Base-by-base conservation (phyloP, 83 land plant species). In the Thuja plicata region DNA sequence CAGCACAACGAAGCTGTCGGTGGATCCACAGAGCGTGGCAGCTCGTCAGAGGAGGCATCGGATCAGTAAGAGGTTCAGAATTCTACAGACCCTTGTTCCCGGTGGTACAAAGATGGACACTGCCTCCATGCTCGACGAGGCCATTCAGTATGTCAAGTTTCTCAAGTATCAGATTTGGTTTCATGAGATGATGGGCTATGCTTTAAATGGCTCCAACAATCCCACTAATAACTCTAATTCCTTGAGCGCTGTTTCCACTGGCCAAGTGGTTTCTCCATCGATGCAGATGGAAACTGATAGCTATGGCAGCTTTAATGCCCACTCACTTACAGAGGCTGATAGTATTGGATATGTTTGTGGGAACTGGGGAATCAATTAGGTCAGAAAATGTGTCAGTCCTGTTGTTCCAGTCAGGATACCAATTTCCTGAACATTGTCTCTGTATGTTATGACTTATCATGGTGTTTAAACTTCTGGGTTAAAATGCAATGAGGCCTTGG, bases 51-150 rank as follows among this genome's bases (percentile, higher is more conserved):
- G 92, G 81, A 70, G 92, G 82, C 86, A 89, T 32, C 70, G 89
- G 87, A 91, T 91, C 38, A 89, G 92, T 21, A 62, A 83, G 15
- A 70, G 89, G 57, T 87, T 91, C 55, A 89, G 74, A 79, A 91
- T 91, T 71, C 89, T 91, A 87, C 91, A 91, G 86, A 76, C 84
- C 13, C n/a, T 91, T 32, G 89, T 91, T 24, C 92, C 92, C 2
- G 91, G 92, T 0, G 92, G 92, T 12, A 91, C 73, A 70, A 91
- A 89, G 62, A 89, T 91, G 92, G 92, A 91, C 41, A 91, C 92
- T 7, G 92, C 78, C 17, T 91, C 92, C 85, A 91, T 91, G 92
- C 90, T 91, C 0, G 92, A 91, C 50, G 89, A 91, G 76, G 91
- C 92, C 40, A 89, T 89, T 37, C 88, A 87, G 70, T 91, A 91